Evolutionary conservation across 768 basidiomycete species (phyloP).

Genomic region (Mycena vitilis): DNA sequence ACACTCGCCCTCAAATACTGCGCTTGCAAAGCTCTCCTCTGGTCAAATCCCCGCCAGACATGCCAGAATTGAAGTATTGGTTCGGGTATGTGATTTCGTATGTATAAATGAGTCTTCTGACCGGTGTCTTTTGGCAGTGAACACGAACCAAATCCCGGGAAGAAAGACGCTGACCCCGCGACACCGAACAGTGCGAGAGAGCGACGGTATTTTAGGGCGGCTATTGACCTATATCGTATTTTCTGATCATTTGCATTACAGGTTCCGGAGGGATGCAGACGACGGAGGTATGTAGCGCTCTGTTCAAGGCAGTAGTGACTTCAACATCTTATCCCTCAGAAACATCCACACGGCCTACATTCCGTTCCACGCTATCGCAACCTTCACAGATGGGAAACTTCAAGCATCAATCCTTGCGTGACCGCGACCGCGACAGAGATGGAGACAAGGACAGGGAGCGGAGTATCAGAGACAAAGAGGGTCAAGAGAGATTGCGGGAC

Average conservation of each 20-base stretch:
- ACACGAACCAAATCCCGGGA: conserved; percentile 72
- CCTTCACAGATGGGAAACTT: conserved; percentile 95
- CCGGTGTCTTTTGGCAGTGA: conserved; percentile 54
- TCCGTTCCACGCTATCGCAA: conserved; percentile 79
- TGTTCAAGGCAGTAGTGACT: conserved; percentile 17
- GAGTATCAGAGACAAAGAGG: conserved; percentile 80
- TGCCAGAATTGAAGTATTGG: conserved; percentile 89
- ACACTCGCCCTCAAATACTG: conserved; percentile 78
- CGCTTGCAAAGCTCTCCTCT: conserved; percentile 79
- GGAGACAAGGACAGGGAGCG: conserved; percentile 64
- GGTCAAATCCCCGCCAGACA: conserved; percentile 74
- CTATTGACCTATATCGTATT: conserved; percentile 20
- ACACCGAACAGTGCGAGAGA: conserved; percentile 68
- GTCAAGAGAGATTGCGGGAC: conserved; percentile 82
- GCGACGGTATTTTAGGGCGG: conserved; percentile 63
- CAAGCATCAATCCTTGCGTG: conserved; percentile 87
- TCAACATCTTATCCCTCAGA: conserved; percentile 46
- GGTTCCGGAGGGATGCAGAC: conserved; percentile 82
- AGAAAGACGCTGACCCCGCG: conserved; percentile 77
- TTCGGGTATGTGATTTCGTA: conserved; percentile 74
- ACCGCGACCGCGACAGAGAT: conserved; percentile 67
- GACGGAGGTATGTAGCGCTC: conserved; percentile 66
- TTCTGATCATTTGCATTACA: conserved; percentile 44
- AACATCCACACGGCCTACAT: conserved; percentile 70
- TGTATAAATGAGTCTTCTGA: conserved; percentile 33